Percentiles rank a stretch among this genome's conserved stretches.
Conservation (phyloP, 2,329 filamentous ascomycete genomes). For the Colletotrichum lupini region DNA sequence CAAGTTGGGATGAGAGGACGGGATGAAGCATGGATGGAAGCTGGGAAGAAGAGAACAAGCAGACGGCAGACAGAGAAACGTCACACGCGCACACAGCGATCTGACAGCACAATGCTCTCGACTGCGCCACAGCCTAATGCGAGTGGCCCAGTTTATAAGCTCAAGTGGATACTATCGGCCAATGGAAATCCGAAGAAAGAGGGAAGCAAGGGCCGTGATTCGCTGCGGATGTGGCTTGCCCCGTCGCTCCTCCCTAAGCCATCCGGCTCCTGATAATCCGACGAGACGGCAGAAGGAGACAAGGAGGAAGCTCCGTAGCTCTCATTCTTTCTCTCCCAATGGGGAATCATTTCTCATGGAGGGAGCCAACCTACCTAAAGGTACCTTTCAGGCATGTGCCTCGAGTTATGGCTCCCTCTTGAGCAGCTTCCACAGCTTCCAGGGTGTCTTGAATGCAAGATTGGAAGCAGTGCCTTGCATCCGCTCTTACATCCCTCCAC, state of each 20-base stretch:
- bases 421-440: not conserved
- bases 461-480: not conserved
- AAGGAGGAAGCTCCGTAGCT: too few species aligned
- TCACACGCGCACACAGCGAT: not conserved
- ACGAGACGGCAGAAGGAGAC: not conserved
- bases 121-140: conserved; percentile 8
- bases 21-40: not conserved
- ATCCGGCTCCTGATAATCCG: not conserved
- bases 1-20: not conserved
- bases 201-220: not conserved
- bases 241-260: conserved; percentile 19
- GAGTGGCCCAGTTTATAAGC: conserved; percentile 2
- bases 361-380: not conserved
- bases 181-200: not conserved
- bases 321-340: not conserved
- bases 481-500: not conserved
- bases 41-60: not conserved
- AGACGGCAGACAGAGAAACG: not conserved
- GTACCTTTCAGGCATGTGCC: not conserved
- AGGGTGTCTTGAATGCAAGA: not conserved
- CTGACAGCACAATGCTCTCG: not conserved
- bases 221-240: conserved; percentile 18
- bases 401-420: not conserved
- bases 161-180: not conserved
- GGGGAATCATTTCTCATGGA: not conserved